Evolutionary conservation across 129 eudicot species (phyloP).

Genomic region (Helichrysum umbraculigerum): DNA sequence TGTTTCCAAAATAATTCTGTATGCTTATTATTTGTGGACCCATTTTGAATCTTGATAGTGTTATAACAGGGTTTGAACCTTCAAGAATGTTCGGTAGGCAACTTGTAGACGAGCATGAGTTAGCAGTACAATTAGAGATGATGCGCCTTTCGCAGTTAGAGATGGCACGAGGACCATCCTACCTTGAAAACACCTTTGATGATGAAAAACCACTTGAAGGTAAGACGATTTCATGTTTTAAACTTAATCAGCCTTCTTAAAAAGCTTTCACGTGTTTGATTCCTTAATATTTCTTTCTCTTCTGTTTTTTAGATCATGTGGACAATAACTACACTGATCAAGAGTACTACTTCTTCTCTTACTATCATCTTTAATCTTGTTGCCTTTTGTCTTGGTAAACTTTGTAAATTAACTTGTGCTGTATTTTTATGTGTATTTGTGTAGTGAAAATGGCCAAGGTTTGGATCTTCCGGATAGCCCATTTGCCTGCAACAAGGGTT

Average conservation of each 20-base stretch:
- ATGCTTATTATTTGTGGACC: background rate
- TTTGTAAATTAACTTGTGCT: constrained; percentile 15
- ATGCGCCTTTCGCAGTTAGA: constrained; percentile 56
- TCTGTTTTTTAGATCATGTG: constrained; percentile 28
- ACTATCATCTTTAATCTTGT: background rate
- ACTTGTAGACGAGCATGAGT: constrained; percentile 50
- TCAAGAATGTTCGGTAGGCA: constrained; percentile 50
- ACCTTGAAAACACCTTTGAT: constrained; percentile 36
- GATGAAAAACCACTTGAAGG: constrained; percentile 51
- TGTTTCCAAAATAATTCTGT: background rate
- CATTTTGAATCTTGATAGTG: constrained; percentile 10
- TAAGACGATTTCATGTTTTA: background rate
- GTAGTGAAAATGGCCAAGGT: constrained; percentile 45
- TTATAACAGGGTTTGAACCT: constrained; percentile 41
- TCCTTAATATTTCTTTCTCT: background rate
- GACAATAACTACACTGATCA: constrained; percentile 33
- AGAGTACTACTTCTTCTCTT: constrained; percentile 36
- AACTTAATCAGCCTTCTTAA: background rate
- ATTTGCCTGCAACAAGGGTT: constrained; percentile 45
- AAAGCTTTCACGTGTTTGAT: background rate
- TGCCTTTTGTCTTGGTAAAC: constrained; percentile 10
- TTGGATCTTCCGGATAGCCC: constrained; percentile 73
- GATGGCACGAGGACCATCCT: constrained; percentile 36
- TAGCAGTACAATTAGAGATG: constrained; percentile 50
- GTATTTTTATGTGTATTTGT: background rate